These are phyloP conservation scores for Clitoria ternatea DNA, from an alignment of 306 rosid genomes.

Conservation along the genomic window DNA sequence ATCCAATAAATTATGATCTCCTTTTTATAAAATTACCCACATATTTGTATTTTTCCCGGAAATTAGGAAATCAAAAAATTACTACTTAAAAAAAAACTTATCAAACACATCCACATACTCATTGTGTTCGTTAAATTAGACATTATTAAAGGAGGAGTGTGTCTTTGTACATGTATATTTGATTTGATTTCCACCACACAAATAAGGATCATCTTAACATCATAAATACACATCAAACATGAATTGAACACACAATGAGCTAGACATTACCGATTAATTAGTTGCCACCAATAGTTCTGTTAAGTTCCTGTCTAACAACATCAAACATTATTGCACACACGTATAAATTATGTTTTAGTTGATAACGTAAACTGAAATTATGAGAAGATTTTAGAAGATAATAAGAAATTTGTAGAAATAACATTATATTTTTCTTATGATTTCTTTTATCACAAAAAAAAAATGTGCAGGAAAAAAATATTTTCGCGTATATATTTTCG, in stretches of 20 bases:
- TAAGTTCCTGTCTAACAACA: not conserved
- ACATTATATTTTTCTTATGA: too few relatives aligned
- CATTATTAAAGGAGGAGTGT: not conserved
- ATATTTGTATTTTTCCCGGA: too few relatives aligned
- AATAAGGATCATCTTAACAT: not conserved
- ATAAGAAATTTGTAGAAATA: too few relatives aligned
- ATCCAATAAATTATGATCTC: too few relatives aligned
- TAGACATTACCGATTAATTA: not conserved
- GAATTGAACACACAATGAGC: not conserved
- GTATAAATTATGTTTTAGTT: too few relatives aligned
- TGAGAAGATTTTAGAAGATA: too few relatives aligned
- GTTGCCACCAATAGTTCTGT: not conserved
- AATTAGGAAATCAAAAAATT: too few relatives aligned
- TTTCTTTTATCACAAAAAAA: too few relatives aligned
- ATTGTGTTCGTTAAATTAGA: not conserved
- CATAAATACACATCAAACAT: slow-evolving; percentile 1
- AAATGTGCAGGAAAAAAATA: not conserved
- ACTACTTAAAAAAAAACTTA: not conserved
- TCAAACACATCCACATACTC: too few relatives aligned
- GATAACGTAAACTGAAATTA: too few relatives aligned
- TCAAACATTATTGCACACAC: not conserved
- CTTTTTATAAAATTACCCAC: too few relatives aligned
- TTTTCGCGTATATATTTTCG: not conserved
- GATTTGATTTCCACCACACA: not conserved
- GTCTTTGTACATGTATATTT: not conserved